A percentile compares a stretch with the other conserved stretches of the same genome.
These are phyloP conservation scores for Dichotomocladium elegans DNA, from an alignment of 371 early-diverging fungal species.

Conservation along the genomic window DNA sequence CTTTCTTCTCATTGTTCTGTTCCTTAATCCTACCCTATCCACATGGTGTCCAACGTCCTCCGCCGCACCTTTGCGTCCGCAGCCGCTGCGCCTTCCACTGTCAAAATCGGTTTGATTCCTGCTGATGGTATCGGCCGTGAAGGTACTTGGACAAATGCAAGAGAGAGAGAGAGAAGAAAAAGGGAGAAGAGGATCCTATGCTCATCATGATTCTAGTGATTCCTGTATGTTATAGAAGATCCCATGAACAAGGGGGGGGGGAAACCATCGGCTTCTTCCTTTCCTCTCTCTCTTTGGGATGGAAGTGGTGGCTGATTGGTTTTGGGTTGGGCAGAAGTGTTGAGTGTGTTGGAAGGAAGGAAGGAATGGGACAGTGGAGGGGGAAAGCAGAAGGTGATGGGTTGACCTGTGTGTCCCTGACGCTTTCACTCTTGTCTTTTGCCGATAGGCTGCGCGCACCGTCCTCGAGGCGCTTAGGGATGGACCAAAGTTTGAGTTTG, in stretches of 20 bases:
- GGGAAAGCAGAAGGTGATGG: not conserved
- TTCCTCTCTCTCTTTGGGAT: too few relatives aligned
- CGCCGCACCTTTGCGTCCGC: constrained; percentile 52
- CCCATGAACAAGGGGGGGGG: too few relatives aligned
- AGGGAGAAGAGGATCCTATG: not conserved
- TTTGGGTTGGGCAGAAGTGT: too few relatives aligned
- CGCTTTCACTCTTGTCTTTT: too few relatives aligned
- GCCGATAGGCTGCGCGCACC: constrained; percentile 77
- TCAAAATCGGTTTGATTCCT: constrained; percentile 89
- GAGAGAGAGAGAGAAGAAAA: not conserved
- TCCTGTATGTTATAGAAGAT: constrained; percentile 18
- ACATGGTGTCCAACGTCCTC: constrained; percentile 41
- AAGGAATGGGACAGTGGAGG: too few relatives aligned
- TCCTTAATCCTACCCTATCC: not conserved
- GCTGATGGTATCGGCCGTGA: constrained; percentile 95
- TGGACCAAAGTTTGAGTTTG: constrained; percentile 69
- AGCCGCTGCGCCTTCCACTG: constrained; percentile 41
- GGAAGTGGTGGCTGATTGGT: too few relatives aligned
- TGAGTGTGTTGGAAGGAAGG: too few relatives aligned
- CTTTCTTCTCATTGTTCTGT: too few relatives aligned
- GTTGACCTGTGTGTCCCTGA: not conserved
- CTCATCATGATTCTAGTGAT: constrained; percentile 10
- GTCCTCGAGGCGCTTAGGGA: constrained; percentile 74
- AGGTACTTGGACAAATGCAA: constrained; percentile 45
- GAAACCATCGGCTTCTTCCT: too few relatives aligned